Percentiles rank a stretch among this genome's conserved stretches.
These are phyloP conservation scores for Strobilomyces echinocephalus DNA, from an alignment of 768 basidiomycete genomes.

Conservation along the genomic window DNA sequence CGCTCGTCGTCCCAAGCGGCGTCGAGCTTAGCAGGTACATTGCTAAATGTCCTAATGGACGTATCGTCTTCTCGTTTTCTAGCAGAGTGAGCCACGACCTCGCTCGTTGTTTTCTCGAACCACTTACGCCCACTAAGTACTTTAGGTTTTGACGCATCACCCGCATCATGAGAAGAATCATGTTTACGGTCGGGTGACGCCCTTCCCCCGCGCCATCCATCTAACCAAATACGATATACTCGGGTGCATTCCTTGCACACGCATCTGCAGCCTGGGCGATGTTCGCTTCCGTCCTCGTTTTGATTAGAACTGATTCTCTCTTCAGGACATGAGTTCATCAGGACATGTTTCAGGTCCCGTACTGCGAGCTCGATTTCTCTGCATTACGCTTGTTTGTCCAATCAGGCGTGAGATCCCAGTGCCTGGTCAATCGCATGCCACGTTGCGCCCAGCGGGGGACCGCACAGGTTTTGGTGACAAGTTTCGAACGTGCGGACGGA, in stretches of 20 bases:
- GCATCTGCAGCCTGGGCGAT: neutral
- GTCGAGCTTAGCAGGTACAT: neutral
- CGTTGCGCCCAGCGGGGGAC: neutral
- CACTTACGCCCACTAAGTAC: conserved; percentile 18
- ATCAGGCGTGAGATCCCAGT: neutral
- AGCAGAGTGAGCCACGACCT: neutral
- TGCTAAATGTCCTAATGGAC: neutral
- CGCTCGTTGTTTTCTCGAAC: neutral
- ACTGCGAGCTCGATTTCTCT: neutral
- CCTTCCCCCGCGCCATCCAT: conserved; percentile 5
- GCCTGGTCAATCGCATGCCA: conserved; percentile 10
- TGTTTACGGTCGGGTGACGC: neutral
- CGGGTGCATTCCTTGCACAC: neutral
- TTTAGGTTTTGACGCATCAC: conserved; percentile 12
- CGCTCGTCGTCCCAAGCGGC: neutral
- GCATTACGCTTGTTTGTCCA: neutral
- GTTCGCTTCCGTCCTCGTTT: neutral
- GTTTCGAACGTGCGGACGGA: conserved; percentile 3
- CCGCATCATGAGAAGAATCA: conserved; percentile 18
- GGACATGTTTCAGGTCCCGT: neutral
- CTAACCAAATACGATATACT: conserved; percentile 19
- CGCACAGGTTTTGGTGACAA: neutral
- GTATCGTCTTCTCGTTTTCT: neutral
- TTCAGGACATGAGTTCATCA: neutral
- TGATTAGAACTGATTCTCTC: neutral